Base-by-base conservation (phyloP, 2,329 filamentous ascomycete species). In the Setomelanomma holmii region DNA sequence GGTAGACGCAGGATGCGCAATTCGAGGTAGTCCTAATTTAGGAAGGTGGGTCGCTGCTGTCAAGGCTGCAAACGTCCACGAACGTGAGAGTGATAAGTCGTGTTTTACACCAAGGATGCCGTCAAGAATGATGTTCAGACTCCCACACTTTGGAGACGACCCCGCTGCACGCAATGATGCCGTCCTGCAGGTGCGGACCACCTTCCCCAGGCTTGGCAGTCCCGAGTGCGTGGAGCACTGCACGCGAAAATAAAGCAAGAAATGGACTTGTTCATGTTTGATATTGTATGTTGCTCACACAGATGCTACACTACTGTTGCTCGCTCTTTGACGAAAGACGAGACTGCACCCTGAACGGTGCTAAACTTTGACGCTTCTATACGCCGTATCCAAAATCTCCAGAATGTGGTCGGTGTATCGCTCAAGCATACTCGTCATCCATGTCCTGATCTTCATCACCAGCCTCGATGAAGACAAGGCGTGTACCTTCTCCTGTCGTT, bases 401-500 rank as follows among this genome's bases (percentile, higher is more conserved):
- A 43, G 35, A 41, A 40, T 49, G 38, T 33, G 46, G 49, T 57
- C 35, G 39, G 51, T 44, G 38, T 49, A 30, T 55, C 45, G 44
- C 56, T 58, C 55, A 74, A 40, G 71, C 71, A 30, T 73, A 68
- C 20, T 75, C 67, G 42, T 73, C 69, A 49, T 73, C 72, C 72
- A 76, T 76, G 21, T 75, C 74, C 38, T 76, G 71, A 51, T 81
- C 79, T 4, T 75, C 76, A 45, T 80, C 73, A 40, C 78, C 80
- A 34, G 80, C 75, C 58, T 83, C 80, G 52, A 84, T 83, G 55
- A 84, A 84, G 14, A 84, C 79, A 46, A 84, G 71, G 43, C 81
- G 67, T 6, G 81, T 82, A 7, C 81, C 81, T 66, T 82, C 79
- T 33, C 78, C 79, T 11, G 81, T 80, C 34, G 80, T 82, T 75